Evolutionary conservation across 164 flowering plant species (phyloP).

Genomic region (Magnolia changhungtana): DNA sequence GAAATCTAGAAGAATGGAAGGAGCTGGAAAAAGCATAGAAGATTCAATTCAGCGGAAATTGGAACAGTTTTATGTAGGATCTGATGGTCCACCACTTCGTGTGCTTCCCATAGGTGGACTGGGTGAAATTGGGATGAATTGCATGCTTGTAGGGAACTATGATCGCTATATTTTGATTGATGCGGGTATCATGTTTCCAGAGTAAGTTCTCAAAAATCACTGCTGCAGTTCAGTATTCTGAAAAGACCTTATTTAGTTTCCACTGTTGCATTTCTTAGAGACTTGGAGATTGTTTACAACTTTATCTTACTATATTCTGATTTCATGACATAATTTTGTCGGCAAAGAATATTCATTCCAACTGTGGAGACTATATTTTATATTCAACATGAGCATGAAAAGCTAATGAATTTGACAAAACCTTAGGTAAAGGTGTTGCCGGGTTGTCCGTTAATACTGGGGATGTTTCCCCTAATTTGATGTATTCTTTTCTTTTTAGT

Average conservation of each 20-base stretch:
- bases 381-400: too few relatives aligned
- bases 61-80: constrained; percentile 96
- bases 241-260: neutral
- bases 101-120: constrained; percentile 95
- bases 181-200: constrained; percentile 99
- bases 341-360: too few relatives aligned
- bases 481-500: too few relatives aligned
- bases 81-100: constrained; percentile 93
- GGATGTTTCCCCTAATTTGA: too few relatives aligned
- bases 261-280: too few relatives aligned
- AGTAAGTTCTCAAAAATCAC: constrained; percentile 46
- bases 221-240: neutral
- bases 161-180: constrained; percentile 96
- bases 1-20: constrained; percentile 59
- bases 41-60: constrained; percentile 86
- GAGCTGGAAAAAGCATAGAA: constrained; percentile 84
- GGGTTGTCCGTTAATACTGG: too few relatives aligned
- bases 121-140: constrained; percentile 99
- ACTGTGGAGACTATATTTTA: too few relatives aligned
- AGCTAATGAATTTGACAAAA: too few relatives aligned
- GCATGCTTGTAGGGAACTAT: constrained; percentile 96
- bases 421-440: too few relatives aligned
- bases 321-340: too few relatives aligned
- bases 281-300: too few relatives aligned
- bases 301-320: too few relatives aligned